phyloP scores from a whole-genome alignment of 176 grass and related monocot species.

The Alopecurus myosuroides region DNA sequence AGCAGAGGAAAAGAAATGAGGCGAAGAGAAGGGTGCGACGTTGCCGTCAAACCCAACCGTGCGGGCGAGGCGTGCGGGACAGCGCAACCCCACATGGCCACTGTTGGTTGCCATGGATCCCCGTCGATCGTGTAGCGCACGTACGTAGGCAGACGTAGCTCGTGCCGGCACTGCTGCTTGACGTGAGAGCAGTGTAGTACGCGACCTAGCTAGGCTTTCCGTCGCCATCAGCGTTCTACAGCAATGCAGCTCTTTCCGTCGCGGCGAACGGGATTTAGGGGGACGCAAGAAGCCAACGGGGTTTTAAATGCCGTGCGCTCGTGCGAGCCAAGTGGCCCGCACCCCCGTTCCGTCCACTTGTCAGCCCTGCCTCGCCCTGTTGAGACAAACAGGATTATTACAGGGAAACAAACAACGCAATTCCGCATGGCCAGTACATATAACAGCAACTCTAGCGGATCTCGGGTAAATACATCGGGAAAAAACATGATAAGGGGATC shows the following conservation, averaged over 20 bases:
- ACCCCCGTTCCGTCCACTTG: too few species aligned
- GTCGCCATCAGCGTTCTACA: neutral
- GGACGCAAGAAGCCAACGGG: neutral
- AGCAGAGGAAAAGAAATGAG: neutral
- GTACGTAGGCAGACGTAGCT: neutral
- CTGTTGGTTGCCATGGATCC: neutral
- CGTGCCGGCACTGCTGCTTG: neutral
- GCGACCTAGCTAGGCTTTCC: too few species aligned
- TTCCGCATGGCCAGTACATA: too few species aligned
- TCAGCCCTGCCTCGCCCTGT: too few species aligned
- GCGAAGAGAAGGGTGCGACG: slow-evolving; percentile 20
- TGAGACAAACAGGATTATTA: too few species aligned
- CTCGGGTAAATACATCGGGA: too few species aligned
- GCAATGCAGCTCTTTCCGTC: too few species aligned
- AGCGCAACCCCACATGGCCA: neutral
- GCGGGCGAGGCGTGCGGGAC: slow-evolving; percentile 12
- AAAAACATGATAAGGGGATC: too few species aligned
- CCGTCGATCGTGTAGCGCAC: neutral
- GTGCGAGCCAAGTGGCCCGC: neutral
- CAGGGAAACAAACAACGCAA: too few species aligned
- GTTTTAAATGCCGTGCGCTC: too few species aligned
- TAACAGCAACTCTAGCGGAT: too few species aligned
- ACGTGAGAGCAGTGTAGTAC: neutral
- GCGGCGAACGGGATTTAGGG: neutral
- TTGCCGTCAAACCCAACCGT: slow-evolving; percentile 44